Evolutionary conservation across 2,329 filamentous ascomycete genomes (phyloP).

Genomic region (Sporothrix variecibatus): DNA sequence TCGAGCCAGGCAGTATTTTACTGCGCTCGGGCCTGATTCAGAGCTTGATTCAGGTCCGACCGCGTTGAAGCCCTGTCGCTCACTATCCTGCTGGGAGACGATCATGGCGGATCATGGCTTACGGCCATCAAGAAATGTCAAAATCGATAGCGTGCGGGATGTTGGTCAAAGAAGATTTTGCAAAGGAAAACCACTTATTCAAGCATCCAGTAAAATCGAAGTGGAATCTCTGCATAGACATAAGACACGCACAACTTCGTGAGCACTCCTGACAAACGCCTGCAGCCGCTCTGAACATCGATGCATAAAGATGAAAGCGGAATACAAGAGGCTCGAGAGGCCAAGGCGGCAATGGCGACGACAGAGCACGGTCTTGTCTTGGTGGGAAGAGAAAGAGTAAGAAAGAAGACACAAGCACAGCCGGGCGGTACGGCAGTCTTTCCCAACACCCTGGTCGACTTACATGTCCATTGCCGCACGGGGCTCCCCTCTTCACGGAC

Average conservation of each 20-base stretch:
- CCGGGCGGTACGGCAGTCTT: neutral
- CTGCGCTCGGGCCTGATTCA: neutral
- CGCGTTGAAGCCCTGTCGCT: neutral
- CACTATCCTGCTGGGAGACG: neutral
- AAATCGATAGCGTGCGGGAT: neutral
- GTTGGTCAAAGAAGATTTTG: neutral
- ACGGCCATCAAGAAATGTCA: neutral
- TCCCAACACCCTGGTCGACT: neutral
- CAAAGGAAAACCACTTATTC: neutral
- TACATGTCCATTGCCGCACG: constrained; percentile 6
- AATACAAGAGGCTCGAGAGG: neutral
- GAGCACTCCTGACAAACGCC: neutral
- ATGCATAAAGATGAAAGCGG: neutral
- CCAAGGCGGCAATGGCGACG: neutral
- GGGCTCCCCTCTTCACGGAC: constrained; percentile 2
- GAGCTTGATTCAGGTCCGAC: neutral
- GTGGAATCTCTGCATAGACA: neutral
- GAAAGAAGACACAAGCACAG: neutral
- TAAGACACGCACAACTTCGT: neutral
- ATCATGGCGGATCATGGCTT: neutral
- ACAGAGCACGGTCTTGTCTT: neutral
- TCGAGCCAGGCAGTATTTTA: neutral
- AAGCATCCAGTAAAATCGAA: no score
- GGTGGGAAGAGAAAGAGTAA: neutral
- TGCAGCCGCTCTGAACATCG: neutral